These are phyloP conservation scores for Cucurbita pepo DNA, from an alignment of 306 rosid genomes.

Conservation along the genomic window DNA sequence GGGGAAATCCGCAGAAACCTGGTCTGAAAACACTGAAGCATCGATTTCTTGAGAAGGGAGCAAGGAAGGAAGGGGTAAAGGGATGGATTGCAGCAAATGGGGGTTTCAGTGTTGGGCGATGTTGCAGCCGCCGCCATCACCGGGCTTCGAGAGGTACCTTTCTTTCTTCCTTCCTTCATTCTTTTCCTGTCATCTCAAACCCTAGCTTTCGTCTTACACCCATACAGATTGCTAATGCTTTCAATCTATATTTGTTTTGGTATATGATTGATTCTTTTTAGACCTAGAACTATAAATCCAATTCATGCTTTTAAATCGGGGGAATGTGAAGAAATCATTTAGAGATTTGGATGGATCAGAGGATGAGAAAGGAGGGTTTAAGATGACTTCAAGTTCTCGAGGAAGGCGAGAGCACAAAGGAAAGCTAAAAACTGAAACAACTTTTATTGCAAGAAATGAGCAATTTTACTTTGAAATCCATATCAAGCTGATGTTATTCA, in stretches of 20 bases:
- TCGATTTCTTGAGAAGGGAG: neutral
- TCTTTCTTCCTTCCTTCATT: neutral
- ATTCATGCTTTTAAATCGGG: neutral
- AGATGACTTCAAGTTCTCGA: conserved; percentile 2
- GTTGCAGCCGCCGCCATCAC: conserved; percentile 6
- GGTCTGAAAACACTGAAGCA: neutral
- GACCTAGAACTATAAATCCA: neutral
- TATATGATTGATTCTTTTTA: too few relatives aligned
- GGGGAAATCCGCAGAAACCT: too few relatives aligned
- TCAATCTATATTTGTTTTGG: too few relatives aligned
- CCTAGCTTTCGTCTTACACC: too few relatives aligned
- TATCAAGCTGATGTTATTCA: neutral
- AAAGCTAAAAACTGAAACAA: neutral
- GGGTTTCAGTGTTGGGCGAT: neutral
- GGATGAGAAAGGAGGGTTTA: conserved; percentile 3
- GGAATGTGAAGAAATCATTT: conserved; percentile 7
- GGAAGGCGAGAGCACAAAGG: conserved; percentile 8
- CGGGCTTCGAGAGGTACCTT: conserved; percentile 7
- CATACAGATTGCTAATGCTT: too few relatives aligned
- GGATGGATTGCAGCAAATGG: conserved; percentile 12
- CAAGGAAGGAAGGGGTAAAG: neutral
- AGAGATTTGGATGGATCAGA: conserved; percentile 2
- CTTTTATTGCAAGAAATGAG: neutral
- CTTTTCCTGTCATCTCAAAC: neutral
- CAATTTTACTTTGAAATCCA: neutral